Evolutionary conservation across 2,329 filamentous ascomycete species (phyloP).

Genomic region (Setomelanomma holmii): DNA sequence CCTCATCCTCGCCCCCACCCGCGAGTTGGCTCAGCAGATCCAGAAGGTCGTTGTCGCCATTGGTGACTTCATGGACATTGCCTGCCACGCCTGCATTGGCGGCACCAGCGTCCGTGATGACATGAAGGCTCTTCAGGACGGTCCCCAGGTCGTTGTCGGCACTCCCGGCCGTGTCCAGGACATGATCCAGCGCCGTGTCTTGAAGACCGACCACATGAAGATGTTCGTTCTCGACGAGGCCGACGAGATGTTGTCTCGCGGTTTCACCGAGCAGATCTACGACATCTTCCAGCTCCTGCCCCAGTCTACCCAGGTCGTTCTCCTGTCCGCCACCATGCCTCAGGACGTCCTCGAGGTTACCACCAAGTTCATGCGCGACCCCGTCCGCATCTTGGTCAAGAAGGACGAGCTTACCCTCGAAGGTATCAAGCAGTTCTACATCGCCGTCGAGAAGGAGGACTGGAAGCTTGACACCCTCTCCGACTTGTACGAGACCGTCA

Average conservation of each 20-base stretch:
- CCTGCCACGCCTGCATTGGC: slow-evolving; percentile 99
- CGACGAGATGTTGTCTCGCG: slow-evolving; percentile 98
- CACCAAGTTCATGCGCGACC: slow-evolving; percentile 99
- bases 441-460: slow-evolving; percentile 99
- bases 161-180: slow-evolving; percentile 98
- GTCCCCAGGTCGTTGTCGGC: slow-evolving; percentile 95
- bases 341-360: slow-evolving; percentile 99
- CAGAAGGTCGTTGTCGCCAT: slow-evolving; percentile 99
- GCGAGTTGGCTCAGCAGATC: slow-evolving; percentile 98
- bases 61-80: slow-evolving; percentile 99
- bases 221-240: slow-evolving; percentile 99
- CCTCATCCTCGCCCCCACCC: slow-evolving; percentile 95
- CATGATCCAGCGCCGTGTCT: slow-evolving; percentile 98
- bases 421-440: slow-evolving; percentile 99
- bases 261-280: slow-evolving; percentile 99
- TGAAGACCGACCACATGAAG: slow-evolving; percentile 98
- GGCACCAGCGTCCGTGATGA: slow-evolving; percentile 98
- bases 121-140: slow-evolving; percentile 96
- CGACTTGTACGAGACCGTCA: slow-evolving; percentile 98
- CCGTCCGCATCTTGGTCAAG: slow-evolving; percentile 98
- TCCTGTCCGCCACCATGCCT: slow-evolving; percentile 97
- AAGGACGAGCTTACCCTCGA: slow-evolving; percentile 99
- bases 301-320: slow-evolving; percentile 97
- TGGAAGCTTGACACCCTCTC: slow-evolving; percentile 99
- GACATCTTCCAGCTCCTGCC: slow-evolving; percentile 99